Conservation (phyloP, 495 filamentous ascomycete genomes). For the Cercophora sp. region DNA sequence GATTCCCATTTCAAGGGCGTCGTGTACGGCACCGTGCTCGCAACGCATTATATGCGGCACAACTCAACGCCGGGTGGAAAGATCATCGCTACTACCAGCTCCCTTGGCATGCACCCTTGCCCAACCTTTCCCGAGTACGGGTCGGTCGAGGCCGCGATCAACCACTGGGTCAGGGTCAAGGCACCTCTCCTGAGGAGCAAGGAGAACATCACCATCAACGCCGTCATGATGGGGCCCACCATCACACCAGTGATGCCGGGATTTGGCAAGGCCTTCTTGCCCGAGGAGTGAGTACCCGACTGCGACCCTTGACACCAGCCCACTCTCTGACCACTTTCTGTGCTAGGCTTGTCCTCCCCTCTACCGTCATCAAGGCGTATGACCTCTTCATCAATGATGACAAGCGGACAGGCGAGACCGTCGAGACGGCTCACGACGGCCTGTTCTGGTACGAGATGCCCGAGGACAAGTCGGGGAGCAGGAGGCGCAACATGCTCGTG, state of each 20-base stretch:
- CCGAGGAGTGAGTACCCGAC: conserved; percentile 28
- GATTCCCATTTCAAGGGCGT: conserved; percentile 39
- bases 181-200: conserved; percentile 34
- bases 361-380: conserved; percentile 25
- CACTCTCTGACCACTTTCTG: too few relatives aligned
- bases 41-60: conserved; percentile 43
- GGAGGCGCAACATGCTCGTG: conserved; percentile 28
- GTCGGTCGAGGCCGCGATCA: conserved; percentile 37
- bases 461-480: conserved; percentile 27
- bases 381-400: conserved; percentile 32
- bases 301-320: too few relatives aligned
- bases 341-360: conserved; percentile 26
- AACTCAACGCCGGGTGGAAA: conserved; percentile 38
- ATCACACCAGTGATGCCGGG: conserved; percentile 35
- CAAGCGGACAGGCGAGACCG: conserved; percentile 25
- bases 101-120: conserved; percentile 34
- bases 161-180: conserved; percentile 32
- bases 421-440: conserved; percentile 34
- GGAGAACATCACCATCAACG: conserved; percentile 39
- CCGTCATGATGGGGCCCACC: conserved; percentile 33
- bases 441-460: conserved; percentile 26
- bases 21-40: conserved; percentile 38
- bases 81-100: conserved; percentile 35
- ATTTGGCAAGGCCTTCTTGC: conserved; percentile 32
- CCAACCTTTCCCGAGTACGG: conserved; percentile 37